These are phyloP conservation scores for Volvariella volvacea DNA, from an alignment of 1,284 basidiomycete species.

Conservation along the genomic window DNA sequence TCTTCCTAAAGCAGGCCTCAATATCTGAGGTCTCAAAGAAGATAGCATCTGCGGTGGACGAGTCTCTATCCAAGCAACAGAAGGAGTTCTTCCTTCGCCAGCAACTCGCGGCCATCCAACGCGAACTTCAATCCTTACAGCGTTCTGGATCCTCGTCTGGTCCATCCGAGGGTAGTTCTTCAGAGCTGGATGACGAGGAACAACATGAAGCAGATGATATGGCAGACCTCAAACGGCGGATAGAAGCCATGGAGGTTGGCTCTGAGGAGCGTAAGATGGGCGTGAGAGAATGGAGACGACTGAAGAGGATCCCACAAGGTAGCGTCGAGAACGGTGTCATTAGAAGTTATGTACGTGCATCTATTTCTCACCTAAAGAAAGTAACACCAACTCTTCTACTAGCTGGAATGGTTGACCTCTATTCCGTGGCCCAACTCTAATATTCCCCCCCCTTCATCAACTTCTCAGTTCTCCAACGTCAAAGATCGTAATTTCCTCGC, in stretches of 20 bases:
- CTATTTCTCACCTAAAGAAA: constrained; percentile 7
- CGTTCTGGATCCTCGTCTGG: constrained; percentile 17
- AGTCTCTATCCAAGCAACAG: constrained; percentile 74
- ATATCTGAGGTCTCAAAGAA: constrained; percentile 74
- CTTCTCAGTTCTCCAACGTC: constrained; percentile 19
- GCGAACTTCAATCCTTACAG: constrained; percentile 69
- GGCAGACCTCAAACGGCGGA: constrained; percentile 71
- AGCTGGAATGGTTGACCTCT: constrained; percentile 83
- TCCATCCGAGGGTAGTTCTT: constrained; percentile 13
- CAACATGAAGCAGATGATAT: constrained; percentile 75
- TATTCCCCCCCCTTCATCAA: constrained; percentile 22
- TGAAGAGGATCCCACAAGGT: constrained; percentile 69
- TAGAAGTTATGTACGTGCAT: constrained; percentile 58
- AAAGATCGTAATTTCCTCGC: constrained; percentile 52
- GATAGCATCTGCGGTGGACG: constrained; percentile 72
- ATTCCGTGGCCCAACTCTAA: constrained; percentile 63
- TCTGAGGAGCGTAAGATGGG: constrained; percentile 76
- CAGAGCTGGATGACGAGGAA: constrained; percentile 68
- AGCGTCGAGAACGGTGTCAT: constrained; percentile 78
- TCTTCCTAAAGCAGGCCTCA: constrained; percentile 66
- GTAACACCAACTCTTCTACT: constrained; percentile 15
- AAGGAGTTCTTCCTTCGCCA: constrained; percentile 81
- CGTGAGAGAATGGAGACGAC: constrained; percentile 74
- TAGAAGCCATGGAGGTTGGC: constrained; percentile 72
- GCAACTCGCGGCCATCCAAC: constrained; percentile 84